Base-by-base conservation (phyloP, 2,329 filamentous ascomycete genomes). In the Anisogramma anomala region DNA sequence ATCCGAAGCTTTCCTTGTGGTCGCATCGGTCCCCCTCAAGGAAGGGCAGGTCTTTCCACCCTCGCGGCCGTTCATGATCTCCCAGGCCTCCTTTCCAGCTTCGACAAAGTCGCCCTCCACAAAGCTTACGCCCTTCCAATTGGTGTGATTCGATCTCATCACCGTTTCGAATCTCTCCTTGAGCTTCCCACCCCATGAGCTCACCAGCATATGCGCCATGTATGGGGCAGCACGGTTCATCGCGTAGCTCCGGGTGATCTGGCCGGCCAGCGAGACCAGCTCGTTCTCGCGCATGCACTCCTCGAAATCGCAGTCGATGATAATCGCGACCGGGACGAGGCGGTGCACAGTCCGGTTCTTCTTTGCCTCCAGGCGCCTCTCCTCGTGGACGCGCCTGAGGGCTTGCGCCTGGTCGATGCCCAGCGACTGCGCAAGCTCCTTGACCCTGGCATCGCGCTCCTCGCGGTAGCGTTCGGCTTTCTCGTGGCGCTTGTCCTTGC, bases 251-350 rank as follows among this genome's bases (percentile, higher is more conserved):
- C 91, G 71, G 7, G 86, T 94, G 47, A 98, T 70, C 60, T 98
- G 91, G 43, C 79, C 76, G 1, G 77, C 76, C 10, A 98, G 71
- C 4, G 86, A 94, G 41, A 88, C 79, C 22, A 84, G 68, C 62
- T 98, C 91, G 51, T 83, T 82, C 27, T 89, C 83, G 37, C 71
- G 71, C 91, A 98, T 98, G 55, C 88, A 74, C 31, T 83, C 69
- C 58, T 98, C 88, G 58, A 93, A 98, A 50, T 84, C 79, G 62
- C 89, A 96, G 64, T 98, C 91, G 48, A 98, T 66, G 45, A 98
- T 69, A 50, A 98, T 66, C 0, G 84, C 76, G 17, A 96, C 65
- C 2, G 88, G 87, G 0, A 93, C 71, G 8, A 30, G 38, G 9
- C 38, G 33, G 38, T 32, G 33, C 42, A 77, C 36, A 68, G 64